Percentiles rank a stretch among this genome's conserved stretches.
phyloP scores from a whole-genome alignment of 345 rosid genomes.

The Sonneratia caseolaris region DNA sequence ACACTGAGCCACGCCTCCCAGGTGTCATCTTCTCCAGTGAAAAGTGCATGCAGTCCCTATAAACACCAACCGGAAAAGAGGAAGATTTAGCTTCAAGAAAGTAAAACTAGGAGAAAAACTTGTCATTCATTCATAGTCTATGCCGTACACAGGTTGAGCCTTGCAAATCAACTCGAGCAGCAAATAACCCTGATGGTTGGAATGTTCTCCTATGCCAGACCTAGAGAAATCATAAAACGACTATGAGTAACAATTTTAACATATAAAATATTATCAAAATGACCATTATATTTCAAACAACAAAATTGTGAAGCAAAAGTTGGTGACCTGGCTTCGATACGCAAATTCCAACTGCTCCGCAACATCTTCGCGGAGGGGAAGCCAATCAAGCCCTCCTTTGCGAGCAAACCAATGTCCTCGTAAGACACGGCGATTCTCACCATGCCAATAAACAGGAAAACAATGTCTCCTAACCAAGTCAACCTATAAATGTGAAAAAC shows the following conservation, averaged over 20 bases:
- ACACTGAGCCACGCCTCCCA: slow-evolving; percentile 97
- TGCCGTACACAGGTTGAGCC: slow-evolving; percentile 64
- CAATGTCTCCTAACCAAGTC: slow-evolving; percentile 74
- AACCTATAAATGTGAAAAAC: slow-evolving; percentile 33
- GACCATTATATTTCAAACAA: neutral
- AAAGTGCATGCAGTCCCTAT: slow-evolving; percentile 89
- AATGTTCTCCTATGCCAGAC: slow-evolving; percentile 95
- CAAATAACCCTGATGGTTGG: slow-evolving; percentile 90
- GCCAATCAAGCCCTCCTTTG: slow-evolving; percentile 92
- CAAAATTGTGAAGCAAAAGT: neutral
- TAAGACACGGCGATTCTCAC: slow-evolving; percentile 89
- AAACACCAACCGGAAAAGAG: slow-evolving; percentile 10
- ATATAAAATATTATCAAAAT: neutral
- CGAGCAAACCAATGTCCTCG: slow-evolving; percentile 98
- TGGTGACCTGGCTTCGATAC: slow-evolving; percentile 57
- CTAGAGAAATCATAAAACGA: slow-evolving; percentile 30
- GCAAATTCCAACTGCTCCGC: slow-evolving; percentile 88
- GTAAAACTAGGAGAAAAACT: neutral
- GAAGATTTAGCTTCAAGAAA: neutral
- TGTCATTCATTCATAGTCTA: neutral
- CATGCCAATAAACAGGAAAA: slow-evolving; percentile 95
- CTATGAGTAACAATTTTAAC: slow-evolving; percentile 1
- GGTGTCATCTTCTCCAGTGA: slow-evolving; percentile 87
- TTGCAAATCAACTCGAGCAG: slow-evolving; percentile 90
- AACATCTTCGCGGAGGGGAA: slow-evolving; percentile 86